Base-by-base conservation (phyloP, 257 asterid genomes). In the Capsicum rhomboideum region DNA sequence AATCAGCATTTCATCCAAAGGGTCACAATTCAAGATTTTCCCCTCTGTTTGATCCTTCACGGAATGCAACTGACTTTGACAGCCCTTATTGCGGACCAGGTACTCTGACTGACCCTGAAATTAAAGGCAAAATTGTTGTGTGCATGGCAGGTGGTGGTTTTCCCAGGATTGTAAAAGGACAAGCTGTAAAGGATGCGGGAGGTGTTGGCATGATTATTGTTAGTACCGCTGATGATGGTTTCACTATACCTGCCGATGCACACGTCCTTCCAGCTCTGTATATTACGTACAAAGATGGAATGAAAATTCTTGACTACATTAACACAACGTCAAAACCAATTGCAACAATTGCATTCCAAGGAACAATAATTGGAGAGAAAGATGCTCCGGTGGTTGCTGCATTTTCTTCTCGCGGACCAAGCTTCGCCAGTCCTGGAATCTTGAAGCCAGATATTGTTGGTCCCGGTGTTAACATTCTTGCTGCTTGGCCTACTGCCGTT, bases 1-100 rank as follows among this genome's bases (percentile, higher is more conserved):
- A 91, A 58, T 86, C 90, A 0, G 64, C 69, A 13, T 90, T 68
- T 18, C 12, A 28, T 59, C 31, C 17, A 21, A 58, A 59, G 67
- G 37, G 8, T 72, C 55, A n/a, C 2, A 42, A n/a, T 72, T n/a
- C n/a, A 20, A 2, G n/a, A n/a, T 72, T 72, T 21, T 72, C 10
- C 79, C 37, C 37, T 72, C 7, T 72, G 55, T 72, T 42, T 72
- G 79, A 72, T 42, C 56, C 79, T 12, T 6, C 56, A 21, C 34
- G 6, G 10, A 42, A 71, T 42, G n/a, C 56, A 71, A 71, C 34
- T 7, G 55, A 71, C 34, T 71, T n/a, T 12, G 79, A 71, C 0
- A 71, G 79, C n/a, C 56, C 56, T 42, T 71, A n/a, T 71, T 72
- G 79, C 37, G 56, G 34, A 72, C 21, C 34, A 2, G 79, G 56